Conservation (phyloP, 1,284 basidiomycete genomes). For the Trametes pubescens region DNA sequence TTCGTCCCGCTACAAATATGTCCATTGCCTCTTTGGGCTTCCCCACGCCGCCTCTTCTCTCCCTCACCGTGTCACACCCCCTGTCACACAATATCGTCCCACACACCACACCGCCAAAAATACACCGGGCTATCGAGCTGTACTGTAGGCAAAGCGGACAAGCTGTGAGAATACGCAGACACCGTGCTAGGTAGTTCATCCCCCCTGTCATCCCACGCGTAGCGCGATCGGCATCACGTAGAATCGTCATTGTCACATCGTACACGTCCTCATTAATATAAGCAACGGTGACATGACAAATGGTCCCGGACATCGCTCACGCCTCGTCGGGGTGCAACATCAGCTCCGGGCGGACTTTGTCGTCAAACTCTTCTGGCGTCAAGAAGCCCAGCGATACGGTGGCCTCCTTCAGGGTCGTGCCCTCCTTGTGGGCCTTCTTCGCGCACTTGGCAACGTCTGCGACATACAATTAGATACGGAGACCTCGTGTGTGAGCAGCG, state of each 20-base stretch:
- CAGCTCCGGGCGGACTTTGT: slow-evolving; percentile 94
- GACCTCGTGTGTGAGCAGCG: slow-evolving; percentile 7
- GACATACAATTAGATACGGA: slow-evolving; percentile 21
- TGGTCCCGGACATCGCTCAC: slow-evolving; percentile 36
- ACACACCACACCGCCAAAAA: not conserved
- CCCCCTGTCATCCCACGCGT: slow-evolving; percentile 13
- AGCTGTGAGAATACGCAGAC: not conserved
- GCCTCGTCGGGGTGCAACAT: slow-evolving; percentile 80
- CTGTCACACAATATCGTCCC: slow-evolving; percentile 32
- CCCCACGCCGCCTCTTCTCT: slow-evolving; percentile 40
- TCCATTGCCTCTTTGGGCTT: slow-evolving; percentile 42
- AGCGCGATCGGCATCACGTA: slow-evolving; percentile 21
- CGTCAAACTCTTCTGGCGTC: slow-evolving; percentile 93
- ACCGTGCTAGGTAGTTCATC: not conserved
- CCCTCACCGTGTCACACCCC: slow-evolving; percentile 37
- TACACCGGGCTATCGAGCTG: not conserved
- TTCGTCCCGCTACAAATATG: slow-evolving; percentile 46
- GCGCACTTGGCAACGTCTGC: slow-evolving; percentile 97
- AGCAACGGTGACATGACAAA: slow-evolving; percentile 26
- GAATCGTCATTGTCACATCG: slow-evolving; percentile 30
- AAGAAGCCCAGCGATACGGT: slow-evolving; percentile 89
- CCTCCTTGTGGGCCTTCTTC: slow-evolving; percentile 99
- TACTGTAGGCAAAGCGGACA: not conserved
- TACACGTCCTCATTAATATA: slow-evolving; percentile 27
- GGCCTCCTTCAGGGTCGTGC: slow-evolving; percentile 94